Conservation (phyloP, 805 yeast genomes). For the Saccharomycopsis microspora region DNA sequence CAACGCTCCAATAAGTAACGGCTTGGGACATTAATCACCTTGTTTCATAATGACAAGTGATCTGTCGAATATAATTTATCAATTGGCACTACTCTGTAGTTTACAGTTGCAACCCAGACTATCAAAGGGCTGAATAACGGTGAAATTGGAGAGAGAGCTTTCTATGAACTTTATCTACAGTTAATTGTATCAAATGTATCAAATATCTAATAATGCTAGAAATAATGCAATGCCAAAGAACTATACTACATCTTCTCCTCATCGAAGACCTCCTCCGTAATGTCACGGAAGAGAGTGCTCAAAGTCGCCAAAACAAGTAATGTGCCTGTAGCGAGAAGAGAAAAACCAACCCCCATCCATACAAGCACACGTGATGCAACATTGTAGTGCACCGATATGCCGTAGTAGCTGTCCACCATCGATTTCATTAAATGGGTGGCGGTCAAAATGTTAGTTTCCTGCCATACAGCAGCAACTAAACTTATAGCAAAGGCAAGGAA, state of each 20-base stretch:
- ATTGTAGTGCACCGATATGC: slow-evolving; percentile 10
- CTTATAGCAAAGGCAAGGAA: slow-evolving; percentile 16
- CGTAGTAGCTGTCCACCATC: slow-evolving; percentile 14
- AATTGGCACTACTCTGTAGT: no score
- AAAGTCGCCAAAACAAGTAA: slow-evolving; percentile 14
- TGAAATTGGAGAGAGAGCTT: no score
- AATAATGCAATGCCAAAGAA: not conserved
- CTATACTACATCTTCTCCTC: slow-evolving; percentile 7
- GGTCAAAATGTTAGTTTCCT: slow-evolving; percentile 16
- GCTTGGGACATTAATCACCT: no score
- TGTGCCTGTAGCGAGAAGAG: slow-evolving; percentile 13
- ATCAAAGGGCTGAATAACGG: no score
- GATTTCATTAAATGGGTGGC: slow-evolving; percentile 11
- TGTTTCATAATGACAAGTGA: no score
- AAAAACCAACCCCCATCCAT: slow-evolving; percentile 16
- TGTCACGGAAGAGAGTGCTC: slow-evolving; percentile 11
- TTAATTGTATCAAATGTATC: no score
- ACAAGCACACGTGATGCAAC: slow-evolving; percentile 14
- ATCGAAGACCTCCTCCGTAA: slow-evolving; percentile 13
- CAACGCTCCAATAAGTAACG: no score
- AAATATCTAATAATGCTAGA: not conserved
- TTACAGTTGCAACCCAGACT: no score
- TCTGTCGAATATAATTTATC: no score
- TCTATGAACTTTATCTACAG: no score
- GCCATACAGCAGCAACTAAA: slow-evolving; percentile 17